A percentile compares a stretch with the other conserved stretches of the same genome.
Conservation (phyloP, 83 land plant species). For the Diphasiastrum complanatum region DNA sequence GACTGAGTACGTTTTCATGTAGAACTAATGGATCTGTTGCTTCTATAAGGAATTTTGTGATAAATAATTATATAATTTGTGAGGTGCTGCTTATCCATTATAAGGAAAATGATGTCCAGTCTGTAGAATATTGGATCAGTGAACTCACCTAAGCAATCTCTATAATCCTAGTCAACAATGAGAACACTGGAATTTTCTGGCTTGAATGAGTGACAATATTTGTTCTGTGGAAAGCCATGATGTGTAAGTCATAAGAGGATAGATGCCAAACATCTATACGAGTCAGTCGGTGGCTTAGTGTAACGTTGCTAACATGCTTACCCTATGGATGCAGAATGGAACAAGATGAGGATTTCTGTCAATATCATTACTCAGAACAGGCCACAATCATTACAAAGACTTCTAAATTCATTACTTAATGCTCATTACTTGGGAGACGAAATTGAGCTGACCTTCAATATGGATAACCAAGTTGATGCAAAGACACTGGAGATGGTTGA, state of each 20-base stretch:
- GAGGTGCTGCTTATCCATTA: too few relatives aligned
- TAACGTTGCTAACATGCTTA: neutral
- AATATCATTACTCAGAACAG: slow-evolving; percentile 94
- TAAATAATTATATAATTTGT: too few relatives aligned
- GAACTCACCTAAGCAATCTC: too few relatives aligned
- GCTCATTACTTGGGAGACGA: slow-evolving; percentile 88
- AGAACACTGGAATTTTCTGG: too few relatives aligned
- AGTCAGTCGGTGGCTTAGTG: neutral
- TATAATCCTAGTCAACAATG: too few relatives aligned
- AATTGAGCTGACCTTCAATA: slow-evolving; percentile 77
- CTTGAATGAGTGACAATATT: too few relatives aligned
- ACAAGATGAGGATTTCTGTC: slow-evolving; percentile 67
- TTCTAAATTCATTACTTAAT: slow-evolving; percentile 57
- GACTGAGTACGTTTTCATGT: too few relatives aligned
- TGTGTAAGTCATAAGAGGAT: neutral
- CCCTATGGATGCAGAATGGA: slow-evolving; percentile 67
- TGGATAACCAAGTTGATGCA: slow-evolving; percentile 93
- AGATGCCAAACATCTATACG: neutral
- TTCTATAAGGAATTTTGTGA: too few relatives aligned
- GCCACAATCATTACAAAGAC: slow-evolving; percentile 55
- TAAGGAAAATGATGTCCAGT: too few relatives aligned
- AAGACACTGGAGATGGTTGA: slow-evolving; percentile 54
- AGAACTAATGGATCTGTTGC: too few relatives aligned
- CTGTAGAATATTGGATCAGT: too few relatives aligned
- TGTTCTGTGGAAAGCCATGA: neutral